Conservation (phyloP, 352 stramenopile species). For the Pythium aquatile region DNA sequence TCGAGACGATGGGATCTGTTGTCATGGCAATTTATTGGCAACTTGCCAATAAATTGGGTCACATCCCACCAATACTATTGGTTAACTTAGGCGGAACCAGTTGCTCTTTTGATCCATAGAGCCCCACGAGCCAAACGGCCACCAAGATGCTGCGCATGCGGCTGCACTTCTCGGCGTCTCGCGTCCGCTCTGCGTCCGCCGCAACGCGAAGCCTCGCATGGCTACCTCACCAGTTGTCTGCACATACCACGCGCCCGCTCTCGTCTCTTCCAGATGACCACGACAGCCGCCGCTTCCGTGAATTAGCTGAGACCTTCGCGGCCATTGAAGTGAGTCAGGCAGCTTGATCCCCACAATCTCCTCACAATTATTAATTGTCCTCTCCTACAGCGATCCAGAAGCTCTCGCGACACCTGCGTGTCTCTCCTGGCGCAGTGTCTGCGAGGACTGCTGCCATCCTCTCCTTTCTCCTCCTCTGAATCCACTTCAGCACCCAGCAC, state of each 20-base stretch:
- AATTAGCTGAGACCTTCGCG: slow-evolving; percentile 48
- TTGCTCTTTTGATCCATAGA: background rate
- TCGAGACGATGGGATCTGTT: too few relatives aligned
- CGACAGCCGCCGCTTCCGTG: slow-evolving; percentile 28
- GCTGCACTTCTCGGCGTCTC: background rate
- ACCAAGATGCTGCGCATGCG: background rate
- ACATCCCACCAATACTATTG: background rate
- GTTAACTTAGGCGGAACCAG: background rate
- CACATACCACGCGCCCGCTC: background rate
- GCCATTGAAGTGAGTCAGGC: slow-evolving; percentile 44
- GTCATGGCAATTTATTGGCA: too few relatives aligned
- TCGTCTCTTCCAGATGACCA: slow-evolving; percentile 1
- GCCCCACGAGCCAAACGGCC: background rate
- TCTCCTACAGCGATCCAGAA: slow-evolving; percentile 39
- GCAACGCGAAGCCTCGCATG: background rate
- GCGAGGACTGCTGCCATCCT: slow-evolving; percentile 34
- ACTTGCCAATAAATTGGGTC: background rate
- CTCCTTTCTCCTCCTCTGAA: slow-evolving; percentile 7
- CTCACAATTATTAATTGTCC: background rate
- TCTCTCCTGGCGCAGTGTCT: slow-evolving; percentile 45
- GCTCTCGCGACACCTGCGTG: slow-evolving; percentile 55
- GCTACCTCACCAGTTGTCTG: background rate
- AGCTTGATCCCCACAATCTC: background rate
- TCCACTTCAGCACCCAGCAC: background rate
- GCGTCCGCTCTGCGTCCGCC: background rate